phyloP scores from a whole-genome alignment of 2,329 filamentous ascomycete genomes.

The Setomelanomma holmii region DNA sequence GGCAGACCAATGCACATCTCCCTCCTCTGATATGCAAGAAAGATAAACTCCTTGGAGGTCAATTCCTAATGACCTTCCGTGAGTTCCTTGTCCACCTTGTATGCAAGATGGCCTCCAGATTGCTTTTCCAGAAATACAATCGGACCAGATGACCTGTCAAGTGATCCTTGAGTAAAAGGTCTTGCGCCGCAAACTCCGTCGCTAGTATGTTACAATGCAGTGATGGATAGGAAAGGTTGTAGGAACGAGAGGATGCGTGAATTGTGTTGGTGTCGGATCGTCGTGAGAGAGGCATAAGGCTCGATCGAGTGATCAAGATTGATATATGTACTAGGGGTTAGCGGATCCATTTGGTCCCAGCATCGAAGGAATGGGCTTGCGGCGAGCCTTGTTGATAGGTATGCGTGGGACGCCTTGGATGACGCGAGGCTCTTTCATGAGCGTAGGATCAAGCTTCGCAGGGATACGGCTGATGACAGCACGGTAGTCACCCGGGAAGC shows the following conservation, averaged over 20 bases:
- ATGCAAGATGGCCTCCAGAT: conserved; percentile 33
- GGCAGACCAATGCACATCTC: conserved; percentile 14
- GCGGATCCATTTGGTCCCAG: conserved; percentile 39
- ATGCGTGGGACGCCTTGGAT: conserved; percentile 84
- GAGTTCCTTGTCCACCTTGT: conserved; percentile 13
- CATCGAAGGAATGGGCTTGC: conserved; percentile 58
- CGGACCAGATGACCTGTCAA: conserved; percentile 13
- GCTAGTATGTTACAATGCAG: conserved; percentile 42
- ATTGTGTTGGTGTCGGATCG: conserved; percentile 19
- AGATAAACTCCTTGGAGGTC: conserved; percentile 4
- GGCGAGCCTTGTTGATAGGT: conserved; percentile 56
- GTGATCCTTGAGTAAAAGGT: conserved; percentile 3
- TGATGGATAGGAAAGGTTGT: conserved; percentile 11
- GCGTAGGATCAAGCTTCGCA: conserved; percentile 78
- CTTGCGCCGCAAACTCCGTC: conserved; percentile 38
- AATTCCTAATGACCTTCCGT: neutral
- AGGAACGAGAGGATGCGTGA: conserved; percentile 19
- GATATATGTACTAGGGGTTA: conserved; percentile 30
- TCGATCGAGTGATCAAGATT: conserved; percentile 22
- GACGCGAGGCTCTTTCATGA: conserved; percentile 91
- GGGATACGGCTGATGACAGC: conserved; percentile 66
- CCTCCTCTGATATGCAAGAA: conserved; percentile 15
- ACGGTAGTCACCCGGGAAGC: conserved; percentile 63
- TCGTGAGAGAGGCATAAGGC: conserved; percentile 18
- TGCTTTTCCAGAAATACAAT: conserved; percentile 35